phyloP scores from a whole-genome alignment of 164 flowering plant species.

The Dillenia turbinata region DNA sequence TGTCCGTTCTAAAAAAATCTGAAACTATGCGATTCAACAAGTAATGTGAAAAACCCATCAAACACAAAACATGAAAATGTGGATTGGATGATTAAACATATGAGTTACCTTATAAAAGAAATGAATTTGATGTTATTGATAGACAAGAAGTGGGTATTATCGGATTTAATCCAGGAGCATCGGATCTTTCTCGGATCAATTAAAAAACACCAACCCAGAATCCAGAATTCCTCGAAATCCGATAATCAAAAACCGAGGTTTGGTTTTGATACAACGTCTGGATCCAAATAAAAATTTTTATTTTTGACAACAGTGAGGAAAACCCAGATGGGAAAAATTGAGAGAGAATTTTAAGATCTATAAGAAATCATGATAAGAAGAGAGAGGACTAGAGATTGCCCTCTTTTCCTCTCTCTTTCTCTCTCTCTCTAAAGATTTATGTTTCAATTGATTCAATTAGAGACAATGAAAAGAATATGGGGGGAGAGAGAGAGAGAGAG shows the following conservation, averaged over 20 bases:
- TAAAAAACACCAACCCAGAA: conserved; percentile 9
- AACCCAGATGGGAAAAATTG: conserved; percentile 11
- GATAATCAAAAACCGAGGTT: conserved; percentile 7
- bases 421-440: conserved; percentile 12
- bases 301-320: conserved; percentile 3
- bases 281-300: conserved; percentile 5
- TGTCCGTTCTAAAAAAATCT: too few relatives aligned
- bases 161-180: conserved; percentile 42
- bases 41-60: conserved; percentile 2
- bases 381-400: conserved; percentile 1
- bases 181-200: conserved; percentile 1
- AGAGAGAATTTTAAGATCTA: conserved; percentile 31
- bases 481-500: conserved; percentile 18
- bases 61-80: conserved; percentile 19
- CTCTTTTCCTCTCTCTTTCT: conserved; percentile 17
- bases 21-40: too few relatives aligned
- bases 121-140: conserved; percentile 17
- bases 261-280: conserved; percentile 16
- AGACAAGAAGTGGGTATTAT: conserved; percentile 25
- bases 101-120: conserved; percentile 19
- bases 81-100: conserved; percentile 4
- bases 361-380: neutral
- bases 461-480: conserved; percentile 11
- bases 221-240: conserved; percentile 10
- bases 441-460: conserved; percentile 4